Evolutionary conservation across 2,329 filamentous ascomycete genomes (phyloP).

Genomic region (Magnaporthales sp.): DNA sequence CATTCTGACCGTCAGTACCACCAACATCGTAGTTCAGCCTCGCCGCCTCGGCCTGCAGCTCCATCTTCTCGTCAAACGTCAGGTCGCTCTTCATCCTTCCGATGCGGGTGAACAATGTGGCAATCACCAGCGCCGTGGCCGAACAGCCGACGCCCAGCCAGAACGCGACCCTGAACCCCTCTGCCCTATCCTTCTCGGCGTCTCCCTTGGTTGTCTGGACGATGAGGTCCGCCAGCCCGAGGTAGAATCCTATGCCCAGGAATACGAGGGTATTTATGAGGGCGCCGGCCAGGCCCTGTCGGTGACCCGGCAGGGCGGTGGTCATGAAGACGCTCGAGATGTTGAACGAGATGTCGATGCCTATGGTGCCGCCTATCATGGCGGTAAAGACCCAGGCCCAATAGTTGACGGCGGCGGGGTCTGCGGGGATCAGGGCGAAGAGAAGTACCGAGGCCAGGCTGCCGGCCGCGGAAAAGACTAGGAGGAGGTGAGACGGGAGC

Average conservation of each 20-base stretch:
- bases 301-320: conserved; percentile 54
- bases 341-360: conserved; percentile 68
- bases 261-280: conserved; percentile 64
- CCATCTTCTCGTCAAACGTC: conserved; percentile 15
- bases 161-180: conserved; percentile 57
- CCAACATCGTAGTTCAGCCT: background rate
- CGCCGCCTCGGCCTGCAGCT: conserved; percentile 7
- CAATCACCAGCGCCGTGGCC: conserved; percentile 38
- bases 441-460: conserved; percentile 50
- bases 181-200: conserved; percentile 29
- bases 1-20: background rate
- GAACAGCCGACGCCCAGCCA: conserved; percentile 56
- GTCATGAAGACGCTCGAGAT: conserved; percentile 72
- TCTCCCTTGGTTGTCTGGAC: conserved; percentile 21
- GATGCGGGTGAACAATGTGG: conserved; percentile 44
- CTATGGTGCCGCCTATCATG: conserved; percentile 61
- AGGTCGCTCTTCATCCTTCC: conserved; percentile 31
- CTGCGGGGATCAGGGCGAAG: conserved; percentile 53
- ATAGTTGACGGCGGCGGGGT: conserved; percentile 40
- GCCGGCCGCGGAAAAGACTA: conserved; percentile 52
- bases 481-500: conserved; percentile 52
- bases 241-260: conserved; percentile 61
- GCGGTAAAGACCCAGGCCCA: conserved; percentile 69
- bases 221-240: conserved; percentile 61
- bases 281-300: conserved; percentile 65